Conservation (phyloP, 2,329 filamentous ascomycete genomes). For the Pseudocercospora musae region DNA sequence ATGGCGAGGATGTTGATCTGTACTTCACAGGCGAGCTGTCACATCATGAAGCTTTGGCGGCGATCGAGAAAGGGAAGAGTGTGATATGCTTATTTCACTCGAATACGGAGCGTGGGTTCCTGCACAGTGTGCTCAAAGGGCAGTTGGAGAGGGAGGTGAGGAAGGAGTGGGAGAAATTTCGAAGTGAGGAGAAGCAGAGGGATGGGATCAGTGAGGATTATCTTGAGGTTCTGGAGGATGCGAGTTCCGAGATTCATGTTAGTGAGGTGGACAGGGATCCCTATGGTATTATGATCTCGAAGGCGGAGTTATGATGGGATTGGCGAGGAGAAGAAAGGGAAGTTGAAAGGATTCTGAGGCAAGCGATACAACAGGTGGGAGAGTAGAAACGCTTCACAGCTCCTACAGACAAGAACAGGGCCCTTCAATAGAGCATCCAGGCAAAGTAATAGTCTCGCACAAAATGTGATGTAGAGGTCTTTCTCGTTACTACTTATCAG, state of each 20-base stretch:
- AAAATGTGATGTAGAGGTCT: neutral
- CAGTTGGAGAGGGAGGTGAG: constrained; percentile 61
- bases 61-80: constrained; percentile 76
- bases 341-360: neutral
- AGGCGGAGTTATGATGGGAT: constrained; percentile 27
- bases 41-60: constrained; percentile 86
- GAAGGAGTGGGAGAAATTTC: constrained; percentile 52
- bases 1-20: constrained; percentile 62
- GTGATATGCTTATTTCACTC: constrained; percentile 88
- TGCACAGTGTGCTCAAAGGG: constrained; percentile 66
- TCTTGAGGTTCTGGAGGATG: constrained; percentile 51
- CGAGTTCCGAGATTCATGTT: constrained; percentile 62
- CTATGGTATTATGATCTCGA: constrained; percentile 66
- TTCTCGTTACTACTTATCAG: neutral
- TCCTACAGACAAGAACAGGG: neutral
- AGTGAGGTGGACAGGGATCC: constrained; percentile 84
- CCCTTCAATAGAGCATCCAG: neutral
- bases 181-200: constrained; percentile 43
- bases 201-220: constrained; percentile 38
- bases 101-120: constrained; percentile 84
- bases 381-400: too few species aligned
- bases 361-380: too few species aligned
- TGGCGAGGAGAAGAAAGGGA: neutral
- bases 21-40: constrained; percentile 89
- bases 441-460: neutral